Base-by-base conservation (phyloP, 257 asterid species). In the Solanum bulbocastanum region DNA sequence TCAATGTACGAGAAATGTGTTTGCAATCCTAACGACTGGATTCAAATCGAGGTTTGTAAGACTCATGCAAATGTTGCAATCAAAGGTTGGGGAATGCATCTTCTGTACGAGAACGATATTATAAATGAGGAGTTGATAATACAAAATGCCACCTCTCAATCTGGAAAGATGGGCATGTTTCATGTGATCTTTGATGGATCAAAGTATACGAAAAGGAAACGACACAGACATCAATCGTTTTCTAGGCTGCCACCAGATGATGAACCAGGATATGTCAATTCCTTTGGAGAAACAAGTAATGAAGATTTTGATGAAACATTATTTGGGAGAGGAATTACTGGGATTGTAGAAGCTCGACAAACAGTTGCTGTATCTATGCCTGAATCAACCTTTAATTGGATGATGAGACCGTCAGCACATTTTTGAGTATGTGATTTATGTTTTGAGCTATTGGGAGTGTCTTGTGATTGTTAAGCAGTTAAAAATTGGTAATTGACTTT, bases 1-100 rank as follows among this genome's bases (percentile, higher is more conserved):
- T 60, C 68, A 60, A 9, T 0, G 14, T 8, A 60, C 12, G 30
- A 60, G 30, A 8, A 60, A 22, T 10, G 5, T 60, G 68, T 60
- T 22, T 60, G 68, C 68, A 60, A 60, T 60, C 68, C 68, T 1
- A 60, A 60, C 3, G 68, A 60, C 68, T 60, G 68, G 68, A 60
- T 60, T 60, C 68, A 22, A 60, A 65, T 65, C 8, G 16, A 65
- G 33, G 33, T n/a, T 65, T 10, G 71, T 65, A 33, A 0, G 71
- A 0, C 71, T 65, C 16, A n/a, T 65, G 33, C 33, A n/a, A 12
- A 18, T 65, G 33, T 65, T 65, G 71, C 32, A n/a, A 65, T 65
- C 71, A n/a, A 65, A 65, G 71, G 71, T 65, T 65, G 71, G 58
- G 85, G 85, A 3, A 40, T 81, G 40, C 85, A 81, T 30, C 85